Conservation (phyloP, 371 early-diverging fungal genomes). For the Coelomomyces lativittatus region DNA sequence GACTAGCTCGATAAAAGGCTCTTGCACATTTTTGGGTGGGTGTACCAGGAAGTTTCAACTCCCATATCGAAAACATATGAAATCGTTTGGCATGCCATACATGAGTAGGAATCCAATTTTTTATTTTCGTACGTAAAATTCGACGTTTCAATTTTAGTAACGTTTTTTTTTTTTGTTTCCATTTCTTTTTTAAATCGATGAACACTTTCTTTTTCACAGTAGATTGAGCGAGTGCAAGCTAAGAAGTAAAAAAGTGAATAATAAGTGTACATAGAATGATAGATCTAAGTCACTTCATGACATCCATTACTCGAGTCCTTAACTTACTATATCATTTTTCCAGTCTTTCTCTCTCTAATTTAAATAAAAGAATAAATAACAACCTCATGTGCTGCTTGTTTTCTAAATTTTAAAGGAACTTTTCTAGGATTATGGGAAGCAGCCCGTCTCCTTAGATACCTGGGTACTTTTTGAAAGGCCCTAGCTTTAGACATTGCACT, state of each 20-base stretch:
- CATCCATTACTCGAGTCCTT: too few species aligned
- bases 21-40: conserved; percentile 68
- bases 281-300: too few species aligned
- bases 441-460: conserved; percentile 71
- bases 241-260: neutral
- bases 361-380: too few species aligned
- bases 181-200: neutral
- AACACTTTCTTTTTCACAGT: neutral
- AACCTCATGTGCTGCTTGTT: conserved; percentile 55
- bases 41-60: conserved; percentile 10
- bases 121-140: neutral
- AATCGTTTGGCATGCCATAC: conserved; percentile 92
- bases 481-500: conserved; percentile 43
- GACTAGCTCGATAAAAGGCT: conserved; percentile 54
- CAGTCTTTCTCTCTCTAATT: too few species aligned
- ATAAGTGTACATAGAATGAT: too few species aligned
- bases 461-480: conserved; percentile 69
- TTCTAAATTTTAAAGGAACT: conserved; percentile 55
- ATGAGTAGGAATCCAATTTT: conserved; percentile 92
- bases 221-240: neutral
- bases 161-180: neutral
- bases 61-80: conserved; percentile 81
- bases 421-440: conserved; percentile 78
- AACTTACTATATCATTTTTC: too few species aligned
- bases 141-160: neutral